These are phyloP conservation scores for Verticillium zaregamsianum DNA, from an alignment of 2,329 filamentous ascomycete genomes.

Conservation along the genomic window DNA sequence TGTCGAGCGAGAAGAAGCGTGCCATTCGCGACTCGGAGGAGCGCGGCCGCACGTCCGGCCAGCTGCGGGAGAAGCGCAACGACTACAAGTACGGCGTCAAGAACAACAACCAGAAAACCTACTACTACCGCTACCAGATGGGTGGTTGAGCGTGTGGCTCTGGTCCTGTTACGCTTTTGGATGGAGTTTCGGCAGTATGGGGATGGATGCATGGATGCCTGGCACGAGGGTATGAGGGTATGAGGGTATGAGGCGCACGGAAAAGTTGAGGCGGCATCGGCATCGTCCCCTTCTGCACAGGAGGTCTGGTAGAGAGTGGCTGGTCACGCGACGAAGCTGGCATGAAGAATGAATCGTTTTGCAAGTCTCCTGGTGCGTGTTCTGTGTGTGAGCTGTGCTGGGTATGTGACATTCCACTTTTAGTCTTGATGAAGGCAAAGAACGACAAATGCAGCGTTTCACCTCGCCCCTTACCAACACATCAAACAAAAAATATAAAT, in stretches of 20 bases:
- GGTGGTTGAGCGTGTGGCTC: constrained; percentile 31
- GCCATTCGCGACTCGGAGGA: constrained; percentile 64
- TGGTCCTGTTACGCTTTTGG: not conserved
- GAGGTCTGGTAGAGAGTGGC: not conserved
- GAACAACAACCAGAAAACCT: constrained; percentile 68
- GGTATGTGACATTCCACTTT: no score
- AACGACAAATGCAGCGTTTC: no score
- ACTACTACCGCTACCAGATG: constrained; percentile 46
- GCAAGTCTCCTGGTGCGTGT: not conserved
- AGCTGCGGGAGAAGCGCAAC: constrained; percentile 57
- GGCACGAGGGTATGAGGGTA: not conserved
- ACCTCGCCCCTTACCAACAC: no score
- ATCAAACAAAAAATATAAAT: no score
- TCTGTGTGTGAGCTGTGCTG: no score
- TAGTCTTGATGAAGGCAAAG: no score
- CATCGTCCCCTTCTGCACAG: not conserved
- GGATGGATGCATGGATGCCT: not conserved
- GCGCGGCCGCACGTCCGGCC: constrained; percentile 61
- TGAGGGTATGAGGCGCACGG: not conserved
- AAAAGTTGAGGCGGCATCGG: not conserved
- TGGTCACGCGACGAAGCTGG: not conserved
- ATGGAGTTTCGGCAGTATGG: not conserved
- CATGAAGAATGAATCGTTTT: not conserved
- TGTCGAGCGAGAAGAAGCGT: constrained; percentile 69
- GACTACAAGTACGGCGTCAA: constrained; percentile 72